A percentile compares a stretch with the other conserved stretches of the same genome.
Evolutionary conservation across 176 grass and related monocot species (phyloP).

Genomic region (Triticum monococcum): DNA sequence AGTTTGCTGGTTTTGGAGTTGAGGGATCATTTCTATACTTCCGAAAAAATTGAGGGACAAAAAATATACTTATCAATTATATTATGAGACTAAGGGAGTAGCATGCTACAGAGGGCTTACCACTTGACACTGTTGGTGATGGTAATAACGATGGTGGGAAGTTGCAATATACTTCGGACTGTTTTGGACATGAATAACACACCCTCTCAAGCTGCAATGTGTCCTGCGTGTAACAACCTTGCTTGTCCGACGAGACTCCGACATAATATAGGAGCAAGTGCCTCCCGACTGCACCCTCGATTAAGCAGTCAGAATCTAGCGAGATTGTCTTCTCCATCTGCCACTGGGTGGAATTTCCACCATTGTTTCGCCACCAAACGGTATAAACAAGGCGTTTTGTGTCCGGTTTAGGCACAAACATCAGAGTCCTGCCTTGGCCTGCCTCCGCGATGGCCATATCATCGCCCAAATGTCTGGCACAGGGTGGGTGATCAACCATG

Average conservation of each 20-base stretch:
- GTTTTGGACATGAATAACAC: background rate
- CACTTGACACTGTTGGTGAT: no score
- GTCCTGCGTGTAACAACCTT: background rate
- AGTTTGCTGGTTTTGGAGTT: no score
- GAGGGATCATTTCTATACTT: no score
- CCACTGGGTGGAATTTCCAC: background rate
- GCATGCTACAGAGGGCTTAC: no score
- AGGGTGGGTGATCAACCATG: background rate
- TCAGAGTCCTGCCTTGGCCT: background rate
- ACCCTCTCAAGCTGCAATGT: background rate
- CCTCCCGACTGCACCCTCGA: background rate
- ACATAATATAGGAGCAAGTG: background rate
- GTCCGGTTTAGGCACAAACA: background rate
- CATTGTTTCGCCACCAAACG: background rate
- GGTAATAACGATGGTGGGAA: no score
- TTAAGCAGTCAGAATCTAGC: background rate
- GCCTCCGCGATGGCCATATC: background rate
- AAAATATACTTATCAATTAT: no score
- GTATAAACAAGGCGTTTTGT: background rate
- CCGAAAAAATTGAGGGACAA: no score
- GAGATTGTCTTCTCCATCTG: background rate
- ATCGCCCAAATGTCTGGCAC: background rate
- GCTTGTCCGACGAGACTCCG: background rate
- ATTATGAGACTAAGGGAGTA: no score
- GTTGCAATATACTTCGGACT: no score